phyloP scores from a whole-genome alignment of 2,329 filamentous ascomycete species.

The Microdochium trichocladiopsis region DNA sequence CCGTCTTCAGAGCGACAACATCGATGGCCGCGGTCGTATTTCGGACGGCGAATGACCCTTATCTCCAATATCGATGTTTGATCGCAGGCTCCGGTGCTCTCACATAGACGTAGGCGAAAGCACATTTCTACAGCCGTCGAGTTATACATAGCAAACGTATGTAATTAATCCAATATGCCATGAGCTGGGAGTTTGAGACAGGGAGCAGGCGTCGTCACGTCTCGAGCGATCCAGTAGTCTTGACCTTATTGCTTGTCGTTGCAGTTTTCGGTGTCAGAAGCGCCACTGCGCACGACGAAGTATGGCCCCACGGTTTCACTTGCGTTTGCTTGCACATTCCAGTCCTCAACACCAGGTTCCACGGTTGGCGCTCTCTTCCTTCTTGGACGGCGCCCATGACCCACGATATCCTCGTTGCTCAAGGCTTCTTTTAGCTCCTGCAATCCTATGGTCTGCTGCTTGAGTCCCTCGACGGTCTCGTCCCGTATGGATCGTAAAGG shows the following conservation, averaged over 20 bases:
- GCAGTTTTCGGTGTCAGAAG: background rate
- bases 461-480: conserved; percentile 53
- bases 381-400: conserved; percentile 41
- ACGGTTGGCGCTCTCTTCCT: conserved; percentile 15
- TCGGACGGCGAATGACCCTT: too few species aligned
- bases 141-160: too few species aligned
- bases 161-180: too few species aligned
- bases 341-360: conserved; percentile 45
- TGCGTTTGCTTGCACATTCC: conserved; percentile 64
- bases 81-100: too few species aligned
- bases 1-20: too few species aligned
- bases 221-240: too few species aligned
- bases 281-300: conserved; percentile 66
- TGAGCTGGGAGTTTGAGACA: too few species aligned
- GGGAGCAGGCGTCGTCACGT: too few species aligned
- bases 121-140: too few species aligned
- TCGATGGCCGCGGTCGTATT: too few species aligned
- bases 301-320: conserved; percentile 61
- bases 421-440: conserved; percentile 50
- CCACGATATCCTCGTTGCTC: conserved; percentile 52
- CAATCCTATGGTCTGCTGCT: conserved; percentile 52
- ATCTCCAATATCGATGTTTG: too few species aligned
- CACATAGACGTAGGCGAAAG: too few species aligned
- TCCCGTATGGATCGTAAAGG: conserved; percentile 78
- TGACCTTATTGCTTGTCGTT: background rate